Evolutionary conservation across 345 rosid genomes (phyloP).

Genomic region (Eucalyptus regnans): DNA sequence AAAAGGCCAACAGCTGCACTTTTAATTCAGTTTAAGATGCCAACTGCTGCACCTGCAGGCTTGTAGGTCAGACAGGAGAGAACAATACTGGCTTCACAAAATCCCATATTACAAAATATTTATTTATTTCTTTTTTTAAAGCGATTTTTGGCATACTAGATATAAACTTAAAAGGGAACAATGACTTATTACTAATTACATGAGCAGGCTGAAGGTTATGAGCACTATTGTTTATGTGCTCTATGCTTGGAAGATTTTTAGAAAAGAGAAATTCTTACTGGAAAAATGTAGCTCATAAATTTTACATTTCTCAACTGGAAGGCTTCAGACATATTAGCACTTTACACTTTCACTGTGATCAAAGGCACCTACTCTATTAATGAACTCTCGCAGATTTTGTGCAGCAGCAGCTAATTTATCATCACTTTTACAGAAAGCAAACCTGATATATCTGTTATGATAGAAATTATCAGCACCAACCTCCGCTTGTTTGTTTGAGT

Average conservation of each 20-base stretch:
- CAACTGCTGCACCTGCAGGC: neutral
- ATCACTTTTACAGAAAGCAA: constrained; percentile 49
- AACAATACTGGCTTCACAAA: neutral
- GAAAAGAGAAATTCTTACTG: neutral
- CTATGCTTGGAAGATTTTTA: neutral
- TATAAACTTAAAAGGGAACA: neutral
- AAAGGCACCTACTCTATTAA: neutral
- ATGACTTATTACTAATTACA: neutral
- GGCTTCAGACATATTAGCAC: neutral
- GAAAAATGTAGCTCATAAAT: neutral
- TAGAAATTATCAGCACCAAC: neutral
- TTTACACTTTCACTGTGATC: neutral
- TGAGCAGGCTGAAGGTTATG: neutral
- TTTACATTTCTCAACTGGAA: neutral
- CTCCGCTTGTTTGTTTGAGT: neutral
- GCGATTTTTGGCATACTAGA: neutral
- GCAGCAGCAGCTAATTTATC: constrained; percentile 36
- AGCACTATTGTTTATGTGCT: neutral
- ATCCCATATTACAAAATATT: neutral
- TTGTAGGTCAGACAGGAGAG: neutral
- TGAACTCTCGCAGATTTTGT: constrained; percentile 12
- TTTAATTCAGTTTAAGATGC: neutral
- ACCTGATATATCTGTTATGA: constrained; percentile 31
- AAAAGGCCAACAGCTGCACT: neutral
- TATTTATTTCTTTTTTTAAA: neutral